These are phyloP conservation scores for Gonapodya prolifera DNA, from an alignment of 192 early-diverging fungal species.

Conservation along the genomic window DNA sequence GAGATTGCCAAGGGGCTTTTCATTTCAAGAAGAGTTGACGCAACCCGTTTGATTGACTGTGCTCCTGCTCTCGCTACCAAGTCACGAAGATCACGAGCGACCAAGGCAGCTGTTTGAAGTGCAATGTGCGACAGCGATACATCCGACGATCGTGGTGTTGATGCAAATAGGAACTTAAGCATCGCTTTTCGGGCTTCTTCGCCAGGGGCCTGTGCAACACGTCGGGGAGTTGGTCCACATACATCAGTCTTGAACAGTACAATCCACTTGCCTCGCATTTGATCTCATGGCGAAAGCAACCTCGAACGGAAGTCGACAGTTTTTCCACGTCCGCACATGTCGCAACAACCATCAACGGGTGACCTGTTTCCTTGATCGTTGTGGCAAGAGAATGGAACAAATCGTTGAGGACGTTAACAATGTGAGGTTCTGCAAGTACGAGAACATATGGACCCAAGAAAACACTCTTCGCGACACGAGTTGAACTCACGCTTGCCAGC, in stretches of 20 bases:
- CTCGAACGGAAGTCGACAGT: conserved; percentile 59
- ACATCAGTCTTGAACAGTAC: conserved; percentile 5
- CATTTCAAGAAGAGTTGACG: background rate
- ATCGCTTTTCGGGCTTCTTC: conserved; percentile 52
- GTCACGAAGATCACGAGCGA: conserved; percentile 70
- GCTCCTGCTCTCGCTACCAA: conserved; percentile 57
- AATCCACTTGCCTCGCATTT: conserved; percentile 34
- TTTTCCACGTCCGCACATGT: conserved; percentile 68
- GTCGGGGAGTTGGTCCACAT: background rate
- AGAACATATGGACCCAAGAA: background rate
- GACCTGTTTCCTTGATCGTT: background rate
- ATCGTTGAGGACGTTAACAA: conserved; percentile 6
- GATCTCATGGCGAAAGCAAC: conserved; percentile 70
- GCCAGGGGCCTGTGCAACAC: conserved; percentile 32
- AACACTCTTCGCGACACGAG: background rate
- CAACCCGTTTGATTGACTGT: background rate
- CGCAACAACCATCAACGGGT: conserved; percentile 44
- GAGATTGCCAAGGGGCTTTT: background rate
- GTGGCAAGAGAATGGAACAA: conserved; percentile 8
- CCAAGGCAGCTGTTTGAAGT: conserved; percentile 84
- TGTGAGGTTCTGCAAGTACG: conserved; percentile 1
- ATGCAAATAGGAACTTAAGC: conserved; percentile 40
- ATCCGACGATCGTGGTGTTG: conserved; percentile 57
- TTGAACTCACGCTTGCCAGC: background rate
- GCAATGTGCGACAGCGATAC: conserved; percentile 60